phyloP scores from a whole-genome alignment of 345 rosid genomes.

The Physaria fendleri region DNA sequence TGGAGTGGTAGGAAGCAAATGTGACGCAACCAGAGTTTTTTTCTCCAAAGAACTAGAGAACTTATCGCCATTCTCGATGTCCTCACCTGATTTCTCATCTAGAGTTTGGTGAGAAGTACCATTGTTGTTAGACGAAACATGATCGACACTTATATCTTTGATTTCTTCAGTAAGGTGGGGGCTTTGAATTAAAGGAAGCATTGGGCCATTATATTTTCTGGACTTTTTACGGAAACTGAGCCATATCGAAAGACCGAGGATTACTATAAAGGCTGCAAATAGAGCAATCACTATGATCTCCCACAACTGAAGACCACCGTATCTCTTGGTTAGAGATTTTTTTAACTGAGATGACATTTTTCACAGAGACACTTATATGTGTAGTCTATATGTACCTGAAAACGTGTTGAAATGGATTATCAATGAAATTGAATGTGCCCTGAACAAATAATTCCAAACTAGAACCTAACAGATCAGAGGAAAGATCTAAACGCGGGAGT shows the following conservation, averaged over 20 bases:
- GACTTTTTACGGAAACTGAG: conserved; percentile 68
- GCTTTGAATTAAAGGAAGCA: conserved; percentile 45
- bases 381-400: conserved; percentile 13
- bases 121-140: conserved; percentile 56
- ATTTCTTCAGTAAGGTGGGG: conserved; percentile 63
- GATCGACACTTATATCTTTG: conserved; percentile 80
- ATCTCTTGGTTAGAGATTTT: conserved; percentile 43
- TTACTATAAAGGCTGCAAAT: conserved; percentile 43
- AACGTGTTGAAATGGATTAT: conserved; percentile 12
- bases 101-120: conserved; percentile 32
- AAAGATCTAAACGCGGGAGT: neutral
- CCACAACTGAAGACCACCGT: conserved; percentile 64
- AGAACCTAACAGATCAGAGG: neutral
- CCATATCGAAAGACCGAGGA: conserved; percentile 64
- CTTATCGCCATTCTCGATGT: conserved; percentile 61
- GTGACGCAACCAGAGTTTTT: conserved; percentile 41
- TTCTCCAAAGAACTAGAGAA: conserved; percentile 52
- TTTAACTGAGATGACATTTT: conserved; percentile 59
- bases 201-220: conserved; percentile 33
- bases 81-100: conserved; percentile 54
- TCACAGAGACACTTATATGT: conserved; percentile 26
- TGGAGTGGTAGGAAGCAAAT: conserved; percentile 48
- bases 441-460: neutral
- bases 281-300: conserved; percentile 57
- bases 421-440: neutral